A percentile compares a stretch with the other conserved stretches of the same genome.
These are phyloP conservation scores for Capsella bursapastoris DNA, from an alignment of 345 rosid genomes.

Conservation along the genomic window DNA sequence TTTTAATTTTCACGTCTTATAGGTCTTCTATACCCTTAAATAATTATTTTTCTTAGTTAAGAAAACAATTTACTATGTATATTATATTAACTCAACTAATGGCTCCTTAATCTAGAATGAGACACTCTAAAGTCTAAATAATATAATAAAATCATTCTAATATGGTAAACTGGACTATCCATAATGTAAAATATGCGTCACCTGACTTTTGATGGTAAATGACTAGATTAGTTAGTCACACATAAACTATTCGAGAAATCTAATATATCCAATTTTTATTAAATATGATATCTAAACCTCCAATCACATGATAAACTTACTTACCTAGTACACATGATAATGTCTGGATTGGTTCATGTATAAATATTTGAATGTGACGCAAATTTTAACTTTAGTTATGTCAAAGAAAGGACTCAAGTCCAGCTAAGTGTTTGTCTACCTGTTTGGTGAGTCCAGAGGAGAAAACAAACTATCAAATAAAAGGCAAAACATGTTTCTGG, in stretches of 20 bases:
- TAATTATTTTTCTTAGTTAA: no score
- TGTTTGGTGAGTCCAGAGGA: constrained; percentile 12
- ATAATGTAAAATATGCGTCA: not conserved
- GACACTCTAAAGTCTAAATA: not conserved
- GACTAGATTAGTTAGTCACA: not conserved
- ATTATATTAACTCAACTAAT: not conserved
- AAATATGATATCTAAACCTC: not conserved
- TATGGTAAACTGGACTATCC: not conserved
- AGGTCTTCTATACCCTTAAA: not conserved
- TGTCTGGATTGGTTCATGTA: not conserved
- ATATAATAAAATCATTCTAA: not conserved
- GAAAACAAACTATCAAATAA: constrained; percentile 23
- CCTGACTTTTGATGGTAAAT: not conserved
- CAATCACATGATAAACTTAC: not conserved
- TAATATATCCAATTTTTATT: not conserved
- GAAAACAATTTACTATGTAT: not conserved
- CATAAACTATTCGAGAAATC: not conserved
- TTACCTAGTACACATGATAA: not conserved
- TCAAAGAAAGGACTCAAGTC: constrained; percentile 11
- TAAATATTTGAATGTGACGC: constrained; percentile 2
- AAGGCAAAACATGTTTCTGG: constrained; percentile 34
- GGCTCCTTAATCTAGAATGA: not conserved
- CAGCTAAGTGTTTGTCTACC: constrained; percentile 23
- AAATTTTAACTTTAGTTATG: constrained; percentile 1
- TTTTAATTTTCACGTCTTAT: not conserved